Evolutionary conservation across 208 protist genomes (phyloP), one percentile per base, ranked within the genome.

Genomic region (Lotmaria passim): DNA sequence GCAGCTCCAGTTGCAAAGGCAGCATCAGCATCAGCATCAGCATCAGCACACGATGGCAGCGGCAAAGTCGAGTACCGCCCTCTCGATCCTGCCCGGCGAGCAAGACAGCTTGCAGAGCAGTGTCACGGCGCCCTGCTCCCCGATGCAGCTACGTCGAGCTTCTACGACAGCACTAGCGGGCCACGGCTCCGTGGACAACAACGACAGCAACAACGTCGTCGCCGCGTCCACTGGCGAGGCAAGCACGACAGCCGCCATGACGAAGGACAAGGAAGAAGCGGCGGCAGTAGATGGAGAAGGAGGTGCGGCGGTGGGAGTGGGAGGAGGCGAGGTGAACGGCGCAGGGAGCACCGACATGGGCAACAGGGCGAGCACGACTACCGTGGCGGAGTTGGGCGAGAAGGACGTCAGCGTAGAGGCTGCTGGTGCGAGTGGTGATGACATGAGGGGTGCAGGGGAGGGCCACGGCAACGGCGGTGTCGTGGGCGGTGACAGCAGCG

Each of bases 1-100:
- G n/a, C 55, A 48, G 48, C 58, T 60, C 23, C 50, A 67, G 33
- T 48, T 71, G 38, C 38, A 64, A n/a, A n/a, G n/a, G 57, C 60
- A 72, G n/a, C 51, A 72, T 3, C 50, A 56, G 21, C 11, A 30
- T 0, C 51, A 61, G 36, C 50, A 58, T 26, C 58, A 64, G 0
- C 58, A 64, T 2, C 23, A 33, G 62, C 34, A 46, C 2, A 24
- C 41, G 7, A 7, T 60, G 26, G 39, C 63, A 6, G 17, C 38
- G 19, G 36, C 5, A 23, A 30, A 50, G 38, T 60, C 63, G 7
- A 39, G 24, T 21, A 28, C 39, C 2, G 58, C 63, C 33, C 28
- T 53, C 43, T 3, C n/a, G 46, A 44, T 56, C 15, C 39, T 24
- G 17, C 31, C 4, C n/a, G 30, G 24, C 19, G 46, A 66, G 7